A percentile compares a stretch with the other conserved stretches of the same genome.
phyloP scores from a whole-genome alignment of 169 alveolate genomes.

The Besnoitia besnoiti region DNA sequence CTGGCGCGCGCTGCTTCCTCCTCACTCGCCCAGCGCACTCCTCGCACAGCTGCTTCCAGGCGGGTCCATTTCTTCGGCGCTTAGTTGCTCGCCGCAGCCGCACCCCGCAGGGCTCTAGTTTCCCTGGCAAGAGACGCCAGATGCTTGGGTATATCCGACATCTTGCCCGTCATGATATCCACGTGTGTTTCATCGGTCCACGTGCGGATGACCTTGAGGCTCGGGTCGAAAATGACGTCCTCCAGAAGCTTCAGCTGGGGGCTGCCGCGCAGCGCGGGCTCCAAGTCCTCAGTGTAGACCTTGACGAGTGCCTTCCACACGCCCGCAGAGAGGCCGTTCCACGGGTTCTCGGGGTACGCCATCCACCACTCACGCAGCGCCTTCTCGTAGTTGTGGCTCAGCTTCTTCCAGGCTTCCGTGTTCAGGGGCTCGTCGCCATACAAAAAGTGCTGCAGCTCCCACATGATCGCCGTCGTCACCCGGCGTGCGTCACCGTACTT shows the following conservation, averaged over 20 bases:
- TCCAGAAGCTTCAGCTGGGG: not conserved
- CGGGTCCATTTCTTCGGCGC: too few relatives aligned
- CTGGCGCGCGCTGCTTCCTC: too few relatives aligned
- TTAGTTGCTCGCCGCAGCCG: too few relatives aligned
- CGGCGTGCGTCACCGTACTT: not conserved
- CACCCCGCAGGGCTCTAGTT: too few relatives aligned
- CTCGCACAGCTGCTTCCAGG: too few relatives aligned
- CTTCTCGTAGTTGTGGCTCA: not conserved
- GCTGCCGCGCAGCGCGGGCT: constrained; percentile 55
- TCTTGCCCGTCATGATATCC: not conserved
- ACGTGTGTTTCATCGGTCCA: constrained; percentile 5
- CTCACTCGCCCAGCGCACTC: too few relatives aligned
- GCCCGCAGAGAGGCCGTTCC: constrained; percentile 25
- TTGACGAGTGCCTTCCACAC: constrained; percentile 44
- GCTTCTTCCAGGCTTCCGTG: not conserved
- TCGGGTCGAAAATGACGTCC: constrained; percentile 41
- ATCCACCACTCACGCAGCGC: constrained; percentile 36
- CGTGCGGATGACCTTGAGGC: not conserved
- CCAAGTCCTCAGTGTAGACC: constrained; percentile 23
- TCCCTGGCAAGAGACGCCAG: not conserved
- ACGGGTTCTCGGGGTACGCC: constrained; percentile 46
- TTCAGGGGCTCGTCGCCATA: not conserved
- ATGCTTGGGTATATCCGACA: not conserved
- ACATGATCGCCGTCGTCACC: not conserved
- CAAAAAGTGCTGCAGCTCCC: not conserved